Conservation (phyloP, 2,329 filamentous ascomycete species). For the Thielaviopsis ethacetica region DNA sequence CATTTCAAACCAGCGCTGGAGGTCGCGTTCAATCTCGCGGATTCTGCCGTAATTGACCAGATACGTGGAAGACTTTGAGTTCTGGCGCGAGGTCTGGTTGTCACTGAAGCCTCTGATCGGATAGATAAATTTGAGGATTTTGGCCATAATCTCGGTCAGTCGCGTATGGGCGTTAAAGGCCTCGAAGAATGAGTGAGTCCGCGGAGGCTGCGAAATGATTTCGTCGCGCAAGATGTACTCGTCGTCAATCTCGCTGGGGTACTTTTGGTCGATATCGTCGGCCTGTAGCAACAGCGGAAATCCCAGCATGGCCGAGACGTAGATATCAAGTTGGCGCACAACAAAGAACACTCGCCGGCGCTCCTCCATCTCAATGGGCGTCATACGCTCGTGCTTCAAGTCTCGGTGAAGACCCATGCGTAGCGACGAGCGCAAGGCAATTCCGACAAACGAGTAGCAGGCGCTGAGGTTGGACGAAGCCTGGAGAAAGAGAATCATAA, state of each 20-base stretch:
- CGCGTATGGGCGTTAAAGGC: constrained; percentile 50
- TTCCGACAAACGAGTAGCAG: constrained; percentile 67
- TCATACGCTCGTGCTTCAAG: constrained; percentile 45
- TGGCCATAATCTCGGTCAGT: constrained; percentile 46
- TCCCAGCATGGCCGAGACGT: constrained; percentile 49
- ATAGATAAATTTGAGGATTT: constrained; percentile 50
- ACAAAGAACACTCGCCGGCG: constrained; percentile 51
- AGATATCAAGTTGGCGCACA: constrained; percentile 54
- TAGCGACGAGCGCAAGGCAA: constrained; percentile 59
- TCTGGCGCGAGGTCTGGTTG: neutral
- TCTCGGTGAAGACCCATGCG: constrained; percentile 65
- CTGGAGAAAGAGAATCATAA: constrained; percentile 69
- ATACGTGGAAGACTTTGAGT: constrained; percentile 31
- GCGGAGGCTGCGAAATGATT: constrained; percentile 36
- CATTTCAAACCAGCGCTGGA: constrained; percentile 46
- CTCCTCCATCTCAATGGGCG: constrained; percentile 46
- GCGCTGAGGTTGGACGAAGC: constrained; percentile 62
- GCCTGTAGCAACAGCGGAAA: constrained; percentile 46
- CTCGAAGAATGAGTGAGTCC: constrained; percentile 41
- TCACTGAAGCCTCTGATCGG: constrained; percentile 16
- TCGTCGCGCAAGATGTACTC: constrained; percentile 46
- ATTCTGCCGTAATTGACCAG: constrained; percentile 47
- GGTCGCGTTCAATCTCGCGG: constrained; percentile 45
- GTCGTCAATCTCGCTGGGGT: constrained; percentile 49
- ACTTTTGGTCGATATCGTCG: constrained; percentile 51